Conservation (phyloP, 371 early-diverging fungal genomes). For the Chytridium lagenaria region DNA sequence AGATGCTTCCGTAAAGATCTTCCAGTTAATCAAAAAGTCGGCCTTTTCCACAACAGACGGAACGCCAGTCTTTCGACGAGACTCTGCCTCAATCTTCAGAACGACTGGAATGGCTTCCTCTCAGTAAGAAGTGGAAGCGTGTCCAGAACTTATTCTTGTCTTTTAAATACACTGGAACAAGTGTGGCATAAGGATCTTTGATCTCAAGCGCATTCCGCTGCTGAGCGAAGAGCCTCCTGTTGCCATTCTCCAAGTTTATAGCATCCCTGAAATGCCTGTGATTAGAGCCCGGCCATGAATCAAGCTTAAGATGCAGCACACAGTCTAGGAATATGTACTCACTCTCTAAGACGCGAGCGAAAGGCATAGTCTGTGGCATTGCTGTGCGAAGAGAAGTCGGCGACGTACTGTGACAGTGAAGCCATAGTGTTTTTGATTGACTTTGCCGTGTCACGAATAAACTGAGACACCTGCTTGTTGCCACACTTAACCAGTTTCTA, state of each 20-base stretch:
- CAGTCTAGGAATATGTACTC: not conserved
- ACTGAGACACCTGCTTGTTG: too few species aligned
- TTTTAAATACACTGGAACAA: not conserved
- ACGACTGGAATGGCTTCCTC: constrained; percentile 2
- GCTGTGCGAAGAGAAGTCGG: not conserved
- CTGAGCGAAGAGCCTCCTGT: constrained; percentile 7
- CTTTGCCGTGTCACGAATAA: too few species aligned
- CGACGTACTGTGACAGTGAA: not conserved
- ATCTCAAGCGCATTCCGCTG: constrained; percentile 1
- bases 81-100: not conserved
- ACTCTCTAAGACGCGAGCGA: not conserved
- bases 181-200: not conserved
- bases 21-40: constrained; percentile 6
- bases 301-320: not conserved
- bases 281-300: not conserved
- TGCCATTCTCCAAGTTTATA: not conserved
- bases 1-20: not conserved
- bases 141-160: not conserved
- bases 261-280: not conserved
- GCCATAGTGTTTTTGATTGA: too few species aligned
- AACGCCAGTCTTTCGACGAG: not conserved
- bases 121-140: not conserved
- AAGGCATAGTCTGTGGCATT: not conserved
- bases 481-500: too few species aligned
- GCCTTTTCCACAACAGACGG: not conserved